phyloP scores from a whole-genome alignment of 495 filamentous ascomycete species.

The Penicillium desertorum region DNA sequence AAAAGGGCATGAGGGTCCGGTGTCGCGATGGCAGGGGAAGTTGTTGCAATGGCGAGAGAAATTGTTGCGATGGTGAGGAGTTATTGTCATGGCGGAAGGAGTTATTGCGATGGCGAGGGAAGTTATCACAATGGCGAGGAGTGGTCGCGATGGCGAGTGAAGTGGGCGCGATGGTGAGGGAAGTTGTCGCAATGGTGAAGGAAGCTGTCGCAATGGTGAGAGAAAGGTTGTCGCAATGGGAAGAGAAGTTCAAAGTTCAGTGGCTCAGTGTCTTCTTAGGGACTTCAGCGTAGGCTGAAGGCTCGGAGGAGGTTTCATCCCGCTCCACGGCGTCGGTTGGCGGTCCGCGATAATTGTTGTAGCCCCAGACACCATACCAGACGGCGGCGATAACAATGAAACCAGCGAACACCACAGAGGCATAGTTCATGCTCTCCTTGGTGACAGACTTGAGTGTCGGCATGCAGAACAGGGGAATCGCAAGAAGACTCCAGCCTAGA shows the following conservation, averaged over 20 bases:
- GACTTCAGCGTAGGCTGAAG: conserved; percentile 16
- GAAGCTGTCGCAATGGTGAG: too few relatives aligned
- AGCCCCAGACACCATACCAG: conserved; percentile 65
- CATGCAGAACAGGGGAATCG: conserved; percentile 54
- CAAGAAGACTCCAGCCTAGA: conserved; percentile 58
- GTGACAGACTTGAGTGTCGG: conserved; percentile 39
- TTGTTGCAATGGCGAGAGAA: too few relatives aligned
- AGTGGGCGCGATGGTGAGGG: too few relatives aligned
- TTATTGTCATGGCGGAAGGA: too few relatives aligned
- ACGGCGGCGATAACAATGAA: conserved; percentile 50
- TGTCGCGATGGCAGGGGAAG: not conserved
- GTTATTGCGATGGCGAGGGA: too few relatives aligned
- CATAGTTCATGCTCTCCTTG: conserved; percentile 51
- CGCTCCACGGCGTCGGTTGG: conserved; percentile 29
- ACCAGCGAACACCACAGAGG: conserved; percentile 57
- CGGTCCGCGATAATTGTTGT: conserved; percentile 33
- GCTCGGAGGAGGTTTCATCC: conserved; percentile 14
- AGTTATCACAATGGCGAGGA: too few relatives aligned
- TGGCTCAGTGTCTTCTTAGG: conserved; percentile 9
- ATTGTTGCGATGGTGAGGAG: too few relatives aligned
- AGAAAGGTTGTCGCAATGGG: not conserved
- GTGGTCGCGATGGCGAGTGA: too few relatives aligned
- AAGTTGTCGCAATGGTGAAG: too few relatives aligned
- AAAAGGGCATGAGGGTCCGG: not conserved
- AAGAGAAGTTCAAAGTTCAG: not conserved